Base-by-base conservation (phyloP, 2,329 filamentous ascomycete genomes). In the Cladophialophora bantiana region DNA sequence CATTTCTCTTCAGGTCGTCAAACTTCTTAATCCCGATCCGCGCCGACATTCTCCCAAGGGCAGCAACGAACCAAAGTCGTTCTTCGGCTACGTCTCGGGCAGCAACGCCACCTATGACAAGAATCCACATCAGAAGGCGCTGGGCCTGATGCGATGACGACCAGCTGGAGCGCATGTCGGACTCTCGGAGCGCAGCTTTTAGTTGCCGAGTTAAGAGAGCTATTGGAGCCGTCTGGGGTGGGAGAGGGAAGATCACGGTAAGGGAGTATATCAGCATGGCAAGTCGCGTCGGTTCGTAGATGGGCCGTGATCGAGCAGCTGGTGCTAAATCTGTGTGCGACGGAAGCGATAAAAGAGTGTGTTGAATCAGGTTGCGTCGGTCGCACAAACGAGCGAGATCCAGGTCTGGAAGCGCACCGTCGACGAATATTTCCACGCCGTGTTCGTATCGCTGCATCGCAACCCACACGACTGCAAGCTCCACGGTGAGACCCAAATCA, bases 251-350 rank as follows among this genome's bases (percentile, higher is more conserved):
- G 38, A 62, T 62, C 20, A 62, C 60, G 9, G 60, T 62, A 20
- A 62, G 35, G 20, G 60, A 56, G 38, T 62, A 62, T 45, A 56
- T 45, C 31, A 62, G 26, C 35, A 56, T 20, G 35, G 60, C 60
- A 55, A 62, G 60, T n/a, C 60, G 60, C 34, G 38, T 56, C 26
- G 60, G 60, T 42, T 62, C 60, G 40, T 42, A 62, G 60, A 62
- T 48, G 20, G 60, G 60, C 18, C n/a, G 50, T 35, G 60, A 13
- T 12, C 20, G 26, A 13, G 7, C 20, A 6, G 38, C 10, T 18
- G 15, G 9, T 31, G 60, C 35, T 45, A 35, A 42, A 52, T 62
- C 53, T 31, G 3, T n/a, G 20, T 55, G 36, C 6, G 60, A 15
- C 3, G 60, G 50, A 10, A 62, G 35, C 9, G 60, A 56, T 9